Base-by-base conservation (phyloP, 2,329 filamentous ascomycete genomes). In the Fusarium tjaetaba region DNA sequence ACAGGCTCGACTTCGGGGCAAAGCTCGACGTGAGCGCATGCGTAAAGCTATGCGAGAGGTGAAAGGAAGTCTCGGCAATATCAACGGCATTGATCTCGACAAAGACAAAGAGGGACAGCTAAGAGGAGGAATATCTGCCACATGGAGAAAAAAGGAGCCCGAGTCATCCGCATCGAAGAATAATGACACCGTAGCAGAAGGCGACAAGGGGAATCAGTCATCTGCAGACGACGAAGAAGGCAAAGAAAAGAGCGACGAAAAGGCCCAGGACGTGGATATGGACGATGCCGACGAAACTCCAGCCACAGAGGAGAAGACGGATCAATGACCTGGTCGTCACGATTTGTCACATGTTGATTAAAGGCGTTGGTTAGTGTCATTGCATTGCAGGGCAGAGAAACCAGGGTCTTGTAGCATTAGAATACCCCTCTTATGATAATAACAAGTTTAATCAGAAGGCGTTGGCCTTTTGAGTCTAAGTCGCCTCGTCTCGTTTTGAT, bases 1-100 rank as follows among this genome's bases (percentile, higher is more conserved):
- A 64, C 88, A 90, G 78, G 86, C 86, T 34, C 82, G 88, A 52
- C 84, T 90, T 4, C 84, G 88, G 7, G 89, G 89, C 57, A 88
- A 88, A 76, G 89, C 83, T 3, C 82, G 88, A 9, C 81, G 88
- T 16, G 88, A 90, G 74, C 84, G 89, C 46, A 91, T 90, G 78
- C 83, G 87, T 39, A 87, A 86, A 78, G 87, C 86, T 3, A 86
- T 90, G 84, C 80, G 82, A 53, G 88, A 89, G 72, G 84, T 88
- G 18, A 86, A 86, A 43, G 80, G 78, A 32, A 79, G 76, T 18
- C 76, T 81, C 20, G 78, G 77, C 10, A 83, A 81, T 49, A 77
- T 79, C 14, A 79, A 76, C 28, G 79, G 79, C 15, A 24, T 72
- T 16, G 77, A 78, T 7, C 65, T 68, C n/a, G 72, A 76, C 42